phyloP scores from a whole-genome alignment of 176 grass and related monocot species.

The Zoysia pacifica region DNA sequence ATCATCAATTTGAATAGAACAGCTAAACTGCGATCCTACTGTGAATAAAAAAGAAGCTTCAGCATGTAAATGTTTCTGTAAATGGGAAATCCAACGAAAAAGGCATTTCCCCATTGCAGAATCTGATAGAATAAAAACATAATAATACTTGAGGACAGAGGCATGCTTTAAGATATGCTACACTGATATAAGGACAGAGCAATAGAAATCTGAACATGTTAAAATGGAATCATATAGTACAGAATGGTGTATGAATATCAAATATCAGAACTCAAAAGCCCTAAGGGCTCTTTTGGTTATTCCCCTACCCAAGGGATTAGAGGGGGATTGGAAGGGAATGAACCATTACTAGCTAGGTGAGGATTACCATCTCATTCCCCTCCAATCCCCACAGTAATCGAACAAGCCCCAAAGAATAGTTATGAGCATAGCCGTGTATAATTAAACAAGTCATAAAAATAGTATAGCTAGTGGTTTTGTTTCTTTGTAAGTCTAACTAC shows the following conservation, averaged over 20 bases:
- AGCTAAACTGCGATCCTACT: slow-evolving; percentile 2
- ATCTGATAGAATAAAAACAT: slow-evolving; percentile 1
- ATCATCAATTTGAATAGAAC: slow-evolving; percentile 31
- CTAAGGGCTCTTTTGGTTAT: background rate
- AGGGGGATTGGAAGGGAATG: too few species aligned
- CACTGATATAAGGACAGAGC: background rate
- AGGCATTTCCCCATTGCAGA: background rate
- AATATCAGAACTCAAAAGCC: slow-evolving; percentile 3
- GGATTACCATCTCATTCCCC: too few species aligned
- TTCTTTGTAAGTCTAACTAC: too few species aligned
- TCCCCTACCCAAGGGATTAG: too few species aligned
- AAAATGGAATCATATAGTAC: background rate
- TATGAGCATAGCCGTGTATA: too few species aligned
- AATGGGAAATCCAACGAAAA: background rate
- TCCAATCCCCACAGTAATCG: too few species aligned
- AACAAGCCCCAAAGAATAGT: too few species aligned
- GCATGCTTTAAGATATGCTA: background rate
- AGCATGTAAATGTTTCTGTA: background rate
- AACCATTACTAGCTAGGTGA: too few species aligned
- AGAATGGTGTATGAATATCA: background rate
- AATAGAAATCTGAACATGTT: background rate
- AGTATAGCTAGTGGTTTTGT: too few species aligned
- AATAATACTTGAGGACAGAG: background rate
- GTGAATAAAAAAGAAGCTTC: background rate
- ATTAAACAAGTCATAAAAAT: too few species aligned